phyloP scores from a whole-genome alignment of 331 rosid genomes.

The Arachis monticola region DNA sequence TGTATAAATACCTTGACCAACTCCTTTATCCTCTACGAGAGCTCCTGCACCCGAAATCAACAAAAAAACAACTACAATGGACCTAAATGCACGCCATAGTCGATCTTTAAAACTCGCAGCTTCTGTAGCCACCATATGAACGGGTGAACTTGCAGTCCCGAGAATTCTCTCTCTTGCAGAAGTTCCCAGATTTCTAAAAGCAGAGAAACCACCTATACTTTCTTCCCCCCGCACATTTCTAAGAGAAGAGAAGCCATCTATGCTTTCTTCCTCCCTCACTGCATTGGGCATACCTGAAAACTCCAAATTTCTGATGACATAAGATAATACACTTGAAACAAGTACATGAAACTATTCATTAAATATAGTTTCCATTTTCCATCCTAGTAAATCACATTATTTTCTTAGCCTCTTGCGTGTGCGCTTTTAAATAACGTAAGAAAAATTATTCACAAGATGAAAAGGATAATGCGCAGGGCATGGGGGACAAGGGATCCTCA shows the following conservation, averaged over 20 bases:
- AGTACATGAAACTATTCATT: background rate
- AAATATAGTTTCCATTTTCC: background rate
- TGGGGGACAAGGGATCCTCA: no score
- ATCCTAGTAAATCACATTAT: conserved; percentile 17
- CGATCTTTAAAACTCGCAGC: conserved; percentile 77
- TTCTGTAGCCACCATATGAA: conserved; percentile 80
- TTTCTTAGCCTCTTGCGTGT: no score
- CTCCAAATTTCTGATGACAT: background rate
- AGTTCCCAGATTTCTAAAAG: conserved; percentile 62
- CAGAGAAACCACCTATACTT: conserved; percentile 55
- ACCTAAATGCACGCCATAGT: conserved; percentile 75
- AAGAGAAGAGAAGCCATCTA: conserved; percentile 58
- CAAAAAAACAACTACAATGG: conserved; percentile 66
- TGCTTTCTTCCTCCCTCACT: conserved; percentile 56
- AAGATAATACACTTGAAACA: background rate
- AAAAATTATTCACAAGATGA: no score
- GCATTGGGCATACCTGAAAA: conserved; percentile 62
- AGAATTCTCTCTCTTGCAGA: conserved; percentile 55
- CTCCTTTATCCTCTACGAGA: conserved; percentile 78
- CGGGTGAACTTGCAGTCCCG: conserved; percentile 75
- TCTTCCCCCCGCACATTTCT: conserved; percentile 61
- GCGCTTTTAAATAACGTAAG: no score
- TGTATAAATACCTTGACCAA: conserved; percentile 69
- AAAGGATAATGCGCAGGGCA: no score
- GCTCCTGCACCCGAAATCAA: conserved; percentile 81